phyloP scores from a whole-genome alignment of 139 green algal genomes.

The Volvox reticuliferus region DNA sequence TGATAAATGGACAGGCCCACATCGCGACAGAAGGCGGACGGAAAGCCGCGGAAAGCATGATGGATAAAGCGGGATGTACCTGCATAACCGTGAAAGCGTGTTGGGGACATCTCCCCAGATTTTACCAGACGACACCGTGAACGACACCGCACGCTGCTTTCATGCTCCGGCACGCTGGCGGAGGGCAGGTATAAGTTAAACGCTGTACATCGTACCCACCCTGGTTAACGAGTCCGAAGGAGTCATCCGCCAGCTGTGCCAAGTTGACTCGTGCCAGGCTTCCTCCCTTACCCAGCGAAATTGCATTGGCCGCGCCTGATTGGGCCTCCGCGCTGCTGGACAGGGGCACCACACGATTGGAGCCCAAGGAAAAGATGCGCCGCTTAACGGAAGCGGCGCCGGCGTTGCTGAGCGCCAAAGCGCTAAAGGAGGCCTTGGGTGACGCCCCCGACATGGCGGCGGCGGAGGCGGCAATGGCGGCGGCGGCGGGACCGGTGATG shows the following conservation, averaged over 20 bases:
- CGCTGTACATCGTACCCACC: too few species aligned
- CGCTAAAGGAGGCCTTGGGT: background rate
- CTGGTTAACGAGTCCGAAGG: background rate
- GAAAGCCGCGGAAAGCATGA: too few species aligned
- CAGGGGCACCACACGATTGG: background rate
- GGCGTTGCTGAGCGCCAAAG: background rate
- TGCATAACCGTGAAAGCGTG: too few species aligned
- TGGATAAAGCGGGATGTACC: too few species aligned
- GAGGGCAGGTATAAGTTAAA: too few species aligned
- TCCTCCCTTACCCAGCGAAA: background rate
- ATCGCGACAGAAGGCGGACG: too few species aligned
- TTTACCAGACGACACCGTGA: too few species aligned
- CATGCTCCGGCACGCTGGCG: too few species aligned
- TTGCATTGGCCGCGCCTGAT: background rate
- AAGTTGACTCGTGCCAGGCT: background rate
- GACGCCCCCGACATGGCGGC: background rate
- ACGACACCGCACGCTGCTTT: too few species aligned
- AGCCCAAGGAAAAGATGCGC: constrained; percentile 8
- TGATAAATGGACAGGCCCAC: too few species aligned
- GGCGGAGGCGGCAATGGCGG: background rate
- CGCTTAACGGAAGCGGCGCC: background rate
- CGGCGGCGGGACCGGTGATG: background rate
- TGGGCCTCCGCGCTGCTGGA: background rate
- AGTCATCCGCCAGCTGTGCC: constrained; percentile 32
- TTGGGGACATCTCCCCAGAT: too few species aligned